These are phyloP conservation scores for Glycine tomentella DNA, from an alignment of 306 rosid genomes.

Conservation along the genomic window DNA sequence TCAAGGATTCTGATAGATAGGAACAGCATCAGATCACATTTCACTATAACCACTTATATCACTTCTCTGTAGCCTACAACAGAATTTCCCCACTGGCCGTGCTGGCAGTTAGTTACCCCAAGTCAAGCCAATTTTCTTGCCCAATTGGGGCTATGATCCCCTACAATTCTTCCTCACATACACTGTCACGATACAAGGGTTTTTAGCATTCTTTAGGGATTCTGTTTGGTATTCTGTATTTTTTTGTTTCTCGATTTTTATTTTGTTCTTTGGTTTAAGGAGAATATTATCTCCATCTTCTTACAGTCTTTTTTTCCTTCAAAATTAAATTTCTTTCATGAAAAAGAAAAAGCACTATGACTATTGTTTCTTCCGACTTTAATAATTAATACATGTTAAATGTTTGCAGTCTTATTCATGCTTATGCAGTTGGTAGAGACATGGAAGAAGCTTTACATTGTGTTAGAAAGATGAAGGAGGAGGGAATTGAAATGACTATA, in stretches of 20 bases:
- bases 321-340: not conserved
- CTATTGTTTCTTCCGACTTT: slow-evolving; percentile 43
- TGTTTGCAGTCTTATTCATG: slow-evolving; percentile 95
- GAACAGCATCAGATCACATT: slow-evolving; percentile 9
- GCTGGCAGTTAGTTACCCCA: not conserved
- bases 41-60: slow-evolving; percentile 14
- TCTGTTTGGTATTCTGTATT: slow-evolving; percentile 8
- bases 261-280: slow-evolving; percentile 30
- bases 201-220: not conserved
- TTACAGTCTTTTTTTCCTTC: slow-evolving; percentile 26
- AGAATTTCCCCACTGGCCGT: not conserved
- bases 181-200: not conserved
- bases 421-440: slow-evolving; percentile 99
- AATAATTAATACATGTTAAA: slow-evolving; percentile 49
- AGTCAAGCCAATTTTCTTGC: slow-evolving; percentile 8
- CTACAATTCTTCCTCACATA: not conserved
- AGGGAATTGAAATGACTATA: slow-evolving; percentile 83
- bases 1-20: slow-evolving; percentile 18
- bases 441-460: slow-evolving; percentile 97
- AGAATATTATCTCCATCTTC: slow-evolving; percentile 9
- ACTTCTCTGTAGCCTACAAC: slow-evolving; percentile 8
- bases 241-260: slow-evolving; percentile 14
- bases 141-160: slow-evolving; percentile 12
- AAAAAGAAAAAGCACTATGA: slow-evolving; percentile 12
- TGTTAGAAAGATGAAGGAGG: slow-evolving; percentile 92